Percentiles rank a stretch among this genome's conserved stretches.
These are phyloP conservation scores for Leptographium lundbergii DNA, from an alignment of 2,329 filamentous ascomycete species.

Conservation along the genomic window DNA sequence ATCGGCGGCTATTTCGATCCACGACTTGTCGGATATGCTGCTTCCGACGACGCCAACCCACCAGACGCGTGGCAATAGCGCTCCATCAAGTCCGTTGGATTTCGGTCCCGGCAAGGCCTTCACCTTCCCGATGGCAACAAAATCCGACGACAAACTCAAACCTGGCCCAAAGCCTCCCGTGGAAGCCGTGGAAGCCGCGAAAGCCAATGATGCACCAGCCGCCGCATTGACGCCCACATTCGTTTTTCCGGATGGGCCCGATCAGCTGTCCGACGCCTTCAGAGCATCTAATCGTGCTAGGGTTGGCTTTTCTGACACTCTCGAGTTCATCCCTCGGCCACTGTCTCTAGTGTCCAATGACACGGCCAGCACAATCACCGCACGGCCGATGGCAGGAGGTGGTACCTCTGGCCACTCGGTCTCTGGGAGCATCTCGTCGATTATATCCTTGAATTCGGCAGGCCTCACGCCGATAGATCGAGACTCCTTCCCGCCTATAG, in stretches of 20 bases:
- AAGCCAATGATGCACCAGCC: background rate
- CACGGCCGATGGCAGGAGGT: constrained; percentile 29
- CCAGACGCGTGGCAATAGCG: constrained; percentile 45
- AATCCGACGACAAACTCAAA: background rate
- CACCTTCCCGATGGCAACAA: background rate
- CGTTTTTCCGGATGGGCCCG: constrained; percentile 6
- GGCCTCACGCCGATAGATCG: constrained; percentile 26
- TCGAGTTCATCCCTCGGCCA: constrained; percentile 74
- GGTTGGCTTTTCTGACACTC: constrained; percentile 72
- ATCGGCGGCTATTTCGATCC: constrained; percentile 70
- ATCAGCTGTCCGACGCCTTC: background rate
- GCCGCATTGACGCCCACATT: background rate
- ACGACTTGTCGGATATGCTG: constrained; percentile 63
- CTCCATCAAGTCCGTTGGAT: constrained; percentile 47
- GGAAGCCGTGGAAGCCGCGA: background rate
- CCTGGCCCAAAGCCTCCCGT: background rate
- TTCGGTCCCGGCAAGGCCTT: constrained; percentile 14
- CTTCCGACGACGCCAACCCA: constrained; percentile 41
- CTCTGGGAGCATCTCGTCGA: constrained; percentile 68
- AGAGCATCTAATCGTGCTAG: constrained; percentile 36
- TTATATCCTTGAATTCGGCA: constrained; percentile 46
- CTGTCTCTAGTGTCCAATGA: constrained; percentile 76
- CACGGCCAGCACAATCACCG: constrained; percentile 64
- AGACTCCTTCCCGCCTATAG: constrained; percentile 23
- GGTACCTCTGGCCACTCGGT: constrained; percentile 47